Evolutionary conservation across 73 alveolate genomes (phyloP), one percentile per base, ranked within the genome.

Genomic region (Symbiodinium pilosum): DNA sequence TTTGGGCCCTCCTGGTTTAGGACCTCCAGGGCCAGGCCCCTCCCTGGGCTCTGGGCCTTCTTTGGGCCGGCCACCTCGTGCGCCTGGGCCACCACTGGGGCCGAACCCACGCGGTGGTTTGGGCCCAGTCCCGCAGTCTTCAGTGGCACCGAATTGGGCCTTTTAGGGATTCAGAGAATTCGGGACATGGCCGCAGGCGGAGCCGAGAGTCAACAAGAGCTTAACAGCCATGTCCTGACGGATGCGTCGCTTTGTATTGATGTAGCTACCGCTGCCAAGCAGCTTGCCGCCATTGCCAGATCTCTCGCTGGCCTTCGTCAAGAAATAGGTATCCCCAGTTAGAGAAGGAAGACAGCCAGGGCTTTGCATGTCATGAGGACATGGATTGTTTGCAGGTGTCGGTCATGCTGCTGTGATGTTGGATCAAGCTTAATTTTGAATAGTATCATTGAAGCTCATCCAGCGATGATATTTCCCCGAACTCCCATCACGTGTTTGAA

Each of bases 121-220:
- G 81, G 77, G 77, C 12, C 38, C 77, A 16, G 28, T 36, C 77
- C 81, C 81, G 7, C 86, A 83, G 51, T 28, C 95, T 1, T 32
- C 34, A 38, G 36, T 88, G 38, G 51, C 77, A 42, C 95, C 95
- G 26, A 88, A 88, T 43, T 88, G 95, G 95, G 95, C 95, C 4
- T 88, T 88, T 51, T 88, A 34, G 43, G 51, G 75, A 9, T 12
- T 8, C 69, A 18, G n/a, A 32, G 16, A n/a, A n/a, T n/a, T 73
- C 43, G 41, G 85, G 43, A 34, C 32, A 30, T 30, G 12, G 26
- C 16, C 38, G 32, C 59, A 16, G 12, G 34, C 32, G 38, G 36
- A 12, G 38, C 87, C n/a, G n/a, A n/a, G n/a, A n/a, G n/a, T n/a
- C n/a, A n/a, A n/a, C n/a, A n/a, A n/a, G n/a, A n/a, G n/a, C n/a